Percentiles rank a stretch among this genome's conserved stretches.
Conservation (phyloP, 1,284 basidiomycete genomes). For the Dichomitus squalens region DNA sequence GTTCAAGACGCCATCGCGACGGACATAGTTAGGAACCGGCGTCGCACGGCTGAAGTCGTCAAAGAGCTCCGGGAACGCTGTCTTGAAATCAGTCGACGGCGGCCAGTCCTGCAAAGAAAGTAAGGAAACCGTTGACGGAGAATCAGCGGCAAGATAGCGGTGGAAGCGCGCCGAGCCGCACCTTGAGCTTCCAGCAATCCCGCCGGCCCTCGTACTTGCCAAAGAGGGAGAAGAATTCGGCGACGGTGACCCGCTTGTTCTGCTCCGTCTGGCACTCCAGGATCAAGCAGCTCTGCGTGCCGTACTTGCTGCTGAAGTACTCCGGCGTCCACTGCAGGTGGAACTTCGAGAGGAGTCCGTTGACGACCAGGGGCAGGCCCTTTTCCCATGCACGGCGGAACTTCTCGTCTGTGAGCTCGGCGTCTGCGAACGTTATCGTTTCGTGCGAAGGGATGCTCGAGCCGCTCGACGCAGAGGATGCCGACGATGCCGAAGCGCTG, state of each 20-base stretch:
- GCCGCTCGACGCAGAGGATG: constrained; percentile 16
- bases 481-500: constrained; percentile 19
- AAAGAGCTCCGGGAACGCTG: constrained; percentile 84
- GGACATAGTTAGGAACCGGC: constrained; percentile 86
- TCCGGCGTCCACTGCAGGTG: constrained; percentile 79
- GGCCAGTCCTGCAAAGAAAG: constrained; percentile 83
- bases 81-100: constrained; percentile 80
- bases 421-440: constrained; percentile 48
- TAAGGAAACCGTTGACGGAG: not conserved
- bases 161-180: constrained; percentile 29
- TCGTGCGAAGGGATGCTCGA: constrained; percentile 43
- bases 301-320: constrained; percentile 76
- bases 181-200: constrained; percentile 84
- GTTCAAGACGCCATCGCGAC: constrained; percentile 87
- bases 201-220: constrained; percentile 61
- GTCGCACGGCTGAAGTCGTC: constrained; percentile 84
- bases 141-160: constrained; percentile 10
- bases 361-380: constrained; percentile 80
- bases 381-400: constrained; percentile 74
- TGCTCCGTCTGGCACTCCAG: constrained; percentile 79
- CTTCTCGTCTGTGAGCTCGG: constrained; percentile 56
- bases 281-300: constrained; percentile 68
- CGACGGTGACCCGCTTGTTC: constrained; percentile 65
- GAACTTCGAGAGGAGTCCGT: constrained; percentile 62
- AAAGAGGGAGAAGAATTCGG: constrained; percentile 82